phyloP scores from a whole-genome alignment of 352 stramenopile genomes.

The Lagenidium giganteum region DNA sequence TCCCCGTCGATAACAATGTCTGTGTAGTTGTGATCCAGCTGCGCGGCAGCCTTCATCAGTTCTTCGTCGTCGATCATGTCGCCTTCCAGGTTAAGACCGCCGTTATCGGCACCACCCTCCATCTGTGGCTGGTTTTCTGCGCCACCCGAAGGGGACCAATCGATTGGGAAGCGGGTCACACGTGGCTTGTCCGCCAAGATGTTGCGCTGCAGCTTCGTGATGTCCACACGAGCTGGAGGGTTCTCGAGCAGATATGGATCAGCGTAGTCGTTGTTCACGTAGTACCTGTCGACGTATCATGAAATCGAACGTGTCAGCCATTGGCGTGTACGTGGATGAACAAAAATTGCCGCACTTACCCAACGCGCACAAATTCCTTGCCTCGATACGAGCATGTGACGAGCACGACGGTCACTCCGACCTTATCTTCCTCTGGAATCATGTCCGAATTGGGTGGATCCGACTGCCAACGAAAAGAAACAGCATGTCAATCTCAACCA shows the following conservation, averaged over 20 bases:
- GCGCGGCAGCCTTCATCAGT: conserved; percentile 78
- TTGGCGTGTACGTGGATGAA: no score
- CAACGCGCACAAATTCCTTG: conserved; percentile 95
- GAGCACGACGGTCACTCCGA: conserved; percentile 98
- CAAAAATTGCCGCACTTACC: no score
- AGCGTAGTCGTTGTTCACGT: conserved; percentile 99
- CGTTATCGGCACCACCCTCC: conserved; percentile 34
- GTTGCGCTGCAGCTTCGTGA: conserved; percentile 93
- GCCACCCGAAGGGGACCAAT: conserved; percentile 83
- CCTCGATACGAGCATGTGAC: conserved; percentile 97
- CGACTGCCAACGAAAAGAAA: conserved; percentile 52
- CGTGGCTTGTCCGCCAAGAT: conserved; percentile 97
- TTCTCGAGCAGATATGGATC: conserved; percentile 86
- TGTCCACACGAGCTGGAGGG: conserved; percentile 74
- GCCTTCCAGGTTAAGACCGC: no score
- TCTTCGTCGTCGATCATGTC: conserved; percentile 80
- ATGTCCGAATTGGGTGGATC: conserved; percentile 88
- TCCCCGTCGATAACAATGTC: conserved; percentile 84
- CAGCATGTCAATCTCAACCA: not conserved
- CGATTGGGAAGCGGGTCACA: conserved; percentile 94
- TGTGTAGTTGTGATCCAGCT: conserved; percentile 85
- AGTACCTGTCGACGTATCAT: no score
- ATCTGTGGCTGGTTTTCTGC: conserved; percentile 15
- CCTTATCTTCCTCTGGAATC: conserved; percentile 94
- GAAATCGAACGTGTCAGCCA: no score